Percentiles rank a stretch among this genome's conserved stretches.
Conservation (phyloP, 768 basidiomycete species). For the Pulveroboletus sp. region DNA sequence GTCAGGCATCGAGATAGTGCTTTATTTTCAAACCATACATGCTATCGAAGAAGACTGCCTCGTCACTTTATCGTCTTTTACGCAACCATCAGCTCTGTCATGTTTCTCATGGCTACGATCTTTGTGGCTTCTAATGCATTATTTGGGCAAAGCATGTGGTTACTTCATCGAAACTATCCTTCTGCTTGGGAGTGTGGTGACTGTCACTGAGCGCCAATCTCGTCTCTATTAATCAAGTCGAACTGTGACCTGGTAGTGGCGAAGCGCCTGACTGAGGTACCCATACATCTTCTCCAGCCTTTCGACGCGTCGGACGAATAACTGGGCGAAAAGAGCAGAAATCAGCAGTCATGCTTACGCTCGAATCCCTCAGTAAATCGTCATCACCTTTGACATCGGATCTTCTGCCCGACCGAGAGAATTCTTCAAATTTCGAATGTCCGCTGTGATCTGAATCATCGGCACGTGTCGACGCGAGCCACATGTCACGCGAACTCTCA, state of each 20-base stretch:
- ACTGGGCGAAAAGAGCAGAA: not conserved
- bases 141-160: too few relatives aligned
- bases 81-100: too few relatives aligned
- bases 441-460: conserved; percentile 15
- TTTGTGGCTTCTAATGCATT: too few relatives aligned
- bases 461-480: too few relatives aligned
- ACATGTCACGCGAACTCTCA: not conserved
- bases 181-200: too few relatives aligned
- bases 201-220: not conserved
- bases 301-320: conserved; percentile 15
- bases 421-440: conserved; percentile 12
- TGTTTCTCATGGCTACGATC: too few relatives aligned
- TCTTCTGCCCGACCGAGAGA: conserved; percentile 10
- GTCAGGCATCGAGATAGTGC: too few relatives aligned
- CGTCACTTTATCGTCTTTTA: too few relatives aligned
- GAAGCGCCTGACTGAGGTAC: conserved; percentile 21
- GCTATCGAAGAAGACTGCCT: too few relatives aligned
- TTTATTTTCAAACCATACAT: too few relatives aligned
- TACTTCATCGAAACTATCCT: too few relatives aligned
- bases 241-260: conserved; percentile 20
- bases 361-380: not conserved
- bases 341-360: not conserved
- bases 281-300: conserved; percentile 17
- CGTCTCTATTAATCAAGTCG: not conserved
- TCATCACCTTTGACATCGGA: conserved; percentile 12